phyloP scores from a whole-genome alignment of 441 rosid genomes.

The Croton setiger region DNA sequence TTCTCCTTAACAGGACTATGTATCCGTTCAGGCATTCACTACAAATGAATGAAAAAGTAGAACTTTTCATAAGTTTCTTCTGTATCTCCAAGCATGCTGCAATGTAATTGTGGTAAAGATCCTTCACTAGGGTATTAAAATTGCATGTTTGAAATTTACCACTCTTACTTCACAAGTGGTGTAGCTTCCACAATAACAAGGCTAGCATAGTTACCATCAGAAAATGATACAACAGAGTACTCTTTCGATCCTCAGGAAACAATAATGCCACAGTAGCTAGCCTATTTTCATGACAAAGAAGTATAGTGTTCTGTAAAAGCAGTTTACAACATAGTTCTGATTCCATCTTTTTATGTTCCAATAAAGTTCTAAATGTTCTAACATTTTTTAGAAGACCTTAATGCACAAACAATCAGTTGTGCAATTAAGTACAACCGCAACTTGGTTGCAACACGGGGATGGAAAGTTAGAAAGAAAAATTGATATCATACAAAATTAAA shows the following conservation, averaged over 20 bases:
- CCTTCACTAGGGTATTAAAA: neutral
- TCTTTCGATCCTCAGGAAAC: neutral
- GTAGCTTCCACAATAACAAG: neutral
- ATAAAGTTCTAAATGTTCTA: neutral
- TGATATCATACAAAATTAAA: neutral
- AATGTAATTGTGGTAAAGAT: neutral
- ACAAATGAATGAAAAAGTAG: neutral
- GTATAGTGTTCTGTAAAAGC: neutral
- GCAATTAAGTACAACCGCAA: neutral
- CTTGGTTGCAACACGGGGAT: neutral
- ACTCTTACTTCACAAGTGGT: neutral
- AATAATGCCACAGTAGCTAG: neutral
- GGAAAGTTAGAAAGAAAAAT: neutral
- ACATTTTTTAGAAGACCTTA: neutral
- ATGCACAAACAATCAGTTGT: neutral
- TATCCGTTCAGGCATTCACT: conserved; percentile 3
- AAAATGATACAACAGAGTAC: neutral
- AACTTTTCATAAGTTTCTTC: neutral
- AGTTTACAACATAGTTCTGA: neutral
- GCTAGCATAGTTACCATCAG: neutral
- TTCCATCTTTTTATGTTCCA: neutral
- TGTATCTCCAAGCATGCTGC: neutral
- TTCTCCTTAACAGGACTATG: neutral
- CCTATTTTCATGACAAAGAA: neutral
- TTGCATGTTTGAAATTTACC: neutral